Percentiles rank a stretch among this genome's conserved stretches.
Conservation (phyloP, 805 yeast species). For the Metschnikowia picachoensis region DNA sequence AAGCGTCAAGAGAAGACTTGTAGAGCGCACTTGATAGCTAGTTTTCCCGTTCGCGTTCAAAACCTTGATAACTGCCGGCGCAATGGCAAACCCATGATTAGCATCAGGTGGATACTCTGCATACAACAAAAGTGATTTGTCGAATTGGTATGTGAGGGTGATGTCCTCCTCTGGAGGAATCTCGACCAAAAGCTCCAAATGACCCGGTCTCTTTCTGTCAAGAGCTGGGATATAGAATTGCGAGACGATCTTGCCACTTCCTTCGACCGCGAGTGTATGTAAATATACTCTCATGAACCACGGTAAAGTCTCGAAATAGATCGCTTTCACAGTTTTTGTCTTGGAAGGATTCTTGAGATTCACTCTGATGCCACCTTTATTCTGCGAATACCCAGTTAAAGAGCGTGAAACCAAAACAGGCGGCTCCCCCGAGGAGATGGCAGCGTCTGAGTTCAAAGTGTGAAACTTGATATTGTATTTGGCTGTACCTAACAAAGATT, state of each 20-base stretch:
- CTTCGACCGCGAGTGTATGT: constrained; percentile 50
- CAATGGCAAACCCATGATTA: constrained; percentile 93
- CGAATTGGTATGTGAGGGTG: constrained; percentile 71
- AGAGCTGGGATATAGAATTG: constrained; percentile 70
- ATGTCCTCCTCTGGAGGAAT: constrained; percentile 64
- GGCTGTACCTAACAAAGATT: constrained; percentile 17
- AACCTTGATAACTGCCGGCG: constrained; percentile 79
- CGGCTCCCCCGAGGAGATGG: constrained; percentile 36
- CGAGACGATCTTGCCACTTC: constrained; percentile 40
- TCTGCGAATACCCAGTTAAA: constrained; percentile 87
- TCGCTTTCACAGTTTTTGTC: constrained; percentile 42
- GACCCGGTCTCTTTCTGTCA: constrained; percentile 79
- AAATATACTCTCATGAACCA: constrained; percentile 88
- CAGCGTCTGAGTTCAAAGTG: constrained; percentile 43
- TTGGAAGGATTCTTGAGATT: constrained; percentile 66
- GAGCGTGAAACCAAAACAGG: constrained; percentile 79
- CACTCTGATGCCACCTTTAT: constrained; percentile 82
- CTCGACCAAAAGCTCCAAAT: constrained; percentile 61
- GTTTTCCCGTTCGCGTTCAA: constrained; percentile 25
- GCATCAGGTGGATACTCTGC: constrained; percentile 99
- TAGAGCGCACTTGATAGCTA: constrained; percentile 62
- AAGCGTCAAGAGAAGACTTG: constrained; percentile 78
- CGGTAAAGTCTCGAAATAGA: constrained; percentile 79
- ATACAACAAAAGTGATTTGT: constrained; percentile 76
- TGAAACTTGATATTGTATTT: constrained; percentile 36